These are phyloP conservation scores for Chimonanthus praecox DNA, from an alignment of 164 flowering plant genomes.

Conservation along the genomic window DNA sequence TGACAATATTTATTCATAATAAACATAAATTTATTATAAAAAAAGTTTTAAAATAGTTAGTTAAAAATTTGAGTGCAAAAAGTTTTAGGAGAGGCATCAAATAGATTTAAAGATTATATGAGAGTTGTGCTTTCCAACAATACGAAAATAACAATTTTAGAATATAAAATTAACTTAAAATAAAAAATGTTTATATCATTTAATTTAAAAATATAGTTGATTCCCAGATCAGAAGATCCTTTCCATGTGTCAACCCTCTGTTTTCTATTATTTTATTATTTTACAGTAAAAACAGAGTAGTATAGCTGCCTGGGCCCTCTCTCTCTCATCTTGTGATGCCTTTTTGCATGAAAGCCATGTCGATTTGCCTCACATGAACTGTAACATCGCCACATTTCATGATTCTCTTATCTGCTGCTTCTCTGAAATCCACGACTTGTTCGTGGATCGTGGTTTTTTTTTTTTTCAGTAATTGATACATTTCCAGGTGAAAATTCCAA, in stretches of 20 bases:
- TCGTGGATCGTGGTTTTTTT: neutral
- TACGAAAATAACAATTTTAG: too few relatives aligned
- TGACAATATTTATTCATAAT: too few relatives aligned
- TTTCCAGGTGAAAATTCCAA: neutral
- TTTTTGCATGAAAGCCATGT: conserved; percentile 2
- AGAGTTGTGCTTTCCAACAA: too few relatives aligned
- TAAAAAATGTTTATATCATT: too few relatives aligned
- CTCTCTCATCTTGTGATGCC: neutral
- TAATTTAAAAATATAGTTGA: neutral
- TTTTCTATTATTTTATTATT: neutral
- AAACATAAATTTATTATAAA: too few relatives aligned
- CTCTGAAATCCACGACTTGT: conserved; percentile 2
- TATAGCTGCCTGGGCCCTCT: neutral
- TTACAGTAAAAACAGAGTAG: neutral
- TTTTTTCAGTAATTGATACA: neutral
- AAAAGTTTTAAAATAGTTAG: too few relatives aligned
- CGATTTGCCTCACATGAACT: neutral
- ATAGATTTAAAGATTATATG: too few relatives aligned
- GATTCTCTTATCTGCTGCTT: conserved; percentile 3
- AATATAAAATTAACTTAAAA: too few relatives aligned
- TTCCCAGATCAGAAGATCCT: neutral
- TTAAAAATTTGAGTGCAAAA: too few relatives aligned
- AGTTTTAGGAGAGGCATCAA: too few relatives aligned
- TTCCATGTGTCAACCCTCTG: neutral
- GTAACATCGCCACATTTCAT: neutral